Base-by-base conservation (phyloP, 192 early-diverging fungal genomes). In the Coemansia furcata region DNA sequence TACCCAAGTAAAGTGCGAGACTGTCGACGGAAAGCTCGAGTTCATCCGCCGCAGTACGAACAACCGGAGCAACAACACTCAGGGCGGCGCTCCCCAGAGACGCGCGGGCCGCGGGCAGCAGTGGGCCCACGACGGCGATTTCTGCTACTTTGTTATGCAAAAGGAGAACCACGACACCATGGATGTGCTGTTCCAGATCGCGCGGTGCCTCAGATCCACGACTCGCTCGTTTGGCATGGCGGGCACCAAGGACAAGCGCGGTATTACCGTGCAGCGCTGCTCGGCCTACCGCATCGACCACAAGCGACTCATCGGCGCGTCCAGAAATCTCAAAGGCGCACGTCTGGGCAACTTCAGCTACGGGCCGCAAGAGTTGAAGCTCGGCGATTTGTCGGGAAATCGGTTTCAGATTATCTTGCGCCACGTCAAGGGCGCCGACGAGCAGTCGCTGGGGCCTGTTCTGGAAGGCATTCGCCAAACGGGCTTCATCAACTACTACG, bases 401-500 rank as follows among this genome's bases (percentile, higher is more conserved):
- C 91, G 89, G 65, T 99, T 99, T 75, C 82, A 73, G 36, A 94
- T 98, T 49, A 86, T 89, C 3, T 76, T 99, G 39, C 79, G 93
- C 75, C 86, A 88, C 63, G 62, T 81, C 6, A 66, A 76, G 21
- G 85, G 84, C 10, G 84, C 86, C 40, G 74, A 80, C 38, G 77
- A 78, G 19, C 73, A 76, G 32, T 71, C 72, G 1, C 64, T 94
- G 52, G 66, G 80, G 5, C 71, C 70, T 6, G 85, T 92, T 9
- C 77, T 98, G 61, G 69, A 71, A 4, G 89, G 90, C 15, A 76
- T 98, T 19, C 73, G 84, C 29, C 67, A 86, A 21, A 74, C 84
- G 43, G 98, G 98, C 2, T 99, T 98, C 66, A 86, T 98, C 70
- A 99, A 99, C 84, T 99, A 98, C 84, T 99, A 86, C 82, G 98